Base-by-base conservation (phyloP, 2,329 filamentous ascomycete genomes). In the Alternaria arbusti region DNA sequence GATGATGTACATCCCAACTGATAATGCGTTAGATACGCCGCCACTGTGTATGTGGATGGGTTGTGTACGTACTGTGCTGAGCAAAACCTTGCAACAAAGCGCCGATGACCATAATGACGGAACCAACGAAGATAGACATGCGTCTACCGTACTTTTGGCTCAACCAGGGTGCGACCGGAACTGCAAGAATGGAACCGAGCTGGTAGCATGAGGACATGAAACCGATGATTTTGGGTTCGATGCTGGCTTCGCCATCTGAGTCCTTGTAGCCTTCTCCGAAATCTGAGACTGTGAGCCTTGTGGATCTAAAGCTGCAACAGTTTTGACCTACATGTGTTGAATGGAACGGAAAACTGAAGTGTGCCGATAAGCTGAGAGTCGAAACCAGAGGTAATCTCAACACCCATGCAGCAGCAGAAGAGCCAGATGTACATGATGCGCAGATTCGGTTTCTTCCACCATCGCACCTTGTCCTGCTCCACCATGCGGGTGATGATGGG, bases 1-100 rank as follows among this genome's bases (percentile, higher is more conserved):
- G 20, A 88, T 78, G 65, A 89, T 86, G 69, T 88, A 90, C 87
- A 89, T 89, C 40, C 75, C 84, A 28, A 77, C 78, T 79, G n/a
- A 12, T 6, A 0, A 12, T 1, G 11, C 10, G 43, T 73, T 49
- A 73, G 61, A 32, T 50, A 26, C 5, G 10, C n/a, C 8, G 13
- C 5, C n/a, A 49, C 23, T 20, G 36, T 36, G 6, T n/a, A 25
- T 8, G 32, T n/a, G 26, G 4, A 13, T 15, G 15, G 5, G 6
- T 20, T 25, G 15, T n/a, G 15, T 23, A 57, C 74, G 56, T 67
- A 77, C 76, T 61, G 50, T 78, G 73, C 58, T 78, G 75, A 50
- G 75, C 81, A 11, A 84, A 81, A 25, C 86, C 79, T 70, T 91
- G 89, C 45, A 91, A 84, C 9, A 87, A 79, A 23, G 87, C 87